Evolutionary conservation across 169 alveolate genomes (phyloP).

Genomic region (Pseudocohnilembus persalinus): DNA sequence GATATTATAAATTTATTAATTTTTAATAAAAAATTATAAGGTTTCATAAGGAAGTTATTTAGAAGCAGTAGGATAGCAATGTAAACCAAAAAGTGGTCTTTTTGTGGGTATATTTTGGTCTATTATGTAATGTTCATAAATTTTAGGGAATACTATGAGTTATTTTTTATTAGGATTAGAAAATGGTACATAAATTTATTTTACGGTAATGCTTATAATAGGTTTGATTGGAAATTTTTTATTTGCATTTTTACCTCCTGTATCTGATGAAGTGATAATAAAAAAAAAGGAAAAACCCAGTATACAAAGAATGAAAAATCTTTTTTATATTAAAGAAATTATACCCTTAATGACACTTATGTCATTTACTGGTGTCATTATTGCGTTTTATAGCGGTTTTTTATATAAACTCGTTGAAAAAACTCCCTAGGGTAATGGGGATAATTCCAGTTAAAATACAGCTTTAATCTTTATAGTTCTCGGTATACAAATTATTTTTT

Average conservation of each 20-base stretch:
- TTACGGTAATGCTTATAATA: background rate
- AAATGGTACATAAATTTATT: background rate
- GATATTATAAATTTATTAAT: background rate
- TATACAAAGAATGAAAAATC: background rate
- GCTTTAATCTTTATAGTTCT: background rate
- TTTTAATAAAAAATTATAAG: background rate
- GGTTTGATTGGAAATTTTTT: background rate
- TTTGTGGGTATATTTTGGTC: background rate
- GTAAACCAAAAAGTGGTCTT: background rate
- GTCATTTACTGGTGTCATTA: slow-evolving; percentile 21
- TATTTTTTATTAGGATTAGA: background rate
- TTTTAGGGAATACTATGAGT: background rate
- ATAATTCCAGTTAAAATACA: background rate
- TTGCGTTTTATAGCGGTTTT: slow-evolving; percentile 25
- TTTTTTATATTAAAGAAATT: background rate
- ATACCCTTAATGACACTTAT: background rate
- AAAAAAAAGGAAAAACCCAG: background rate
- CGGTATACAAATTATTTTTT: background rate
- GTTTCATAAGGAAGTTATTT: background rate
- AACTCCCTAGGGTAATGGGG: background rate
- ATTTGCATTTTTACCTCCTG: background rate
- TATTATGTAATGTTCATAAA: background rate
- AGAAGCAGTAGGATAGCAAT: background rate
- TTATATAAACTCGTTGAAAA: slow-evolving; percentile 4
- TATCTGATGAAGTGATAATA: background rate